phyloP scores from a whole-genome alignment of 768 basidiomycete species.

The Suillus lakei region DNA sequence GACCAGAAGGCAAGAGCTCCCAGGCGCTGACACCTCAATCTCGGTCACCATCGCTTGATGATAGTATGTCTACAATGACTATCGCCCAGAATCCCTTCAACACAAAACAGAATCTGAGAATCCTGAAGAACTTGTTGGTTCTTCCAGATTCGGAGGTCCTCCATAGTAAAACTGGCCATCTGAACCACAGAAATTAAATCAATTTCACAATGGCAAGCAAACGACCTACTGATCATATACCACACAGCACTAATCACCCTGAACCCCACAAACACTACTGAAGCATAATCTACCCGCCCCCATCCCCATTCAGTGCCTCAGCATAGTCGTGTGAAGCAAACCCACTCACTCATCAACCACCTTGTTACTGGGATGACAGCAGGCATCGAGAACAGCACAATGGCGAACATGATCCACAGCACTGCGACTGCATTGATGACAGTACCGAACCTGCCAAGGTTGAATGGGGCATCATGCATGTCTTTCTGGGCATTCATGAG shows the following conservation, averaged over 20 bases:
- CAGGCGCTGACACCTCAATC: background rate
- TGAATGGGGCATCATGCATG: conserved; percentile 55
- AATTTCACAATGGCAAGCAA: background rate
- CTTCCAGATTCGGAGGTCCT: conserved; percentile 45
- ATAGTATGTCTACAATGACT: background rate
- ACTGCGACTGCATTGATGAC: conserved; percentile 56
- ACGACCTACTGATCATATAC: conserved; percentile 59
- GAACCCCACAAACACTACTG: conserved; percentile 70
- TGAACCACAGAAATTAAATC: conserved; percentile 18
- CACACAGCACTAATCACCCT: conserved; percentile 59
- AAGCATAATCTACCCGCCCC: conserved; percentile 58
- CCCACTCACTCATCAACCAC: conserved; percentile 51
- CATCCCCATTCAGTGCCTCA: background rate
- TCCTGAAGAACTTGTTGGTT: conserved; percentile 1
- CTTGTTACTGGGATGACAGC: conserved; percentile 58
- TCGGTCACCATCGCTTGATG: background rate
- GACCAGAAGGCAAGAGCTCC: background rate
- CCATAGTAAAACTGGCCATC: conserved; percentile 49
- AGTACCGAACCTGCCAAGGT: conserved; percentile 49
- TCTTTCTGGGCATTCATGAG: conserved; percentile 48
- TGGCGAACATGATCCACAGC: conserved; percentile 63
- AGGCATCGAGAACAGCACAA: conserved; percentile 73
- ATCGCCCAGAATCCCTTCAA: background rate
- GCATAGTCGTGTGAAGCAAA: background rate
- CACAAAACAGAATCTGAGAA: background rate